A percentile compares a stretch with the other conserved stretches of the same genome.
Evolutionary conservation across 805 yeast genomes (phyloP).

Genomic region (Yamadazyma akitaensis): DNA sequence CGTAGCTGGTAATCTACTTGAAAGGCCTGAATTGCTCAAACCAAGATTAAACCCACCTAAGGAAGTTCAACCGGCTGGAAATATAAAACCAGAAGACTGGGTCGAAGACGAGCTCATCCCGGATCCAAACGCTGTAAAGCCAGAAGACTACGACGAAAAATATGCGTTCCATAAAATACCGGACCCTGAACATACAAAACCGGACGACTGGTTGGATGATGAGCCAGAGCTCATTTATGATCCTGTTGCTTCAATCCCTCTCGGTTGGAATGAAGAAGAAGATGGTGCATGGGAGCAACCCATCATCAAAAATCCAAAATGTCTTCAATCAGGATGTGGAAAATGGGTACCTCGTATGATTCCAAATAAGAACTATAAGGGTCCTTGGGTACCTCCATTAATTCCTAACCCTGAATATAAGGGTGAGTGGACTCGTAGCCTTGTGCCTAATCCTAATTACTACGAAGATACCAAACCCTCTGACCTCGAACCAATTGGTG

Average conservation of each 20-base stretch:
- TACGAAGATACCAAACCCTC: constrained; percentile 57
- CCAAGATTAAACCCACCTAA: constrained; percentile 70
- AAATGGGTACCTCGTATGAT: constrained; percentile 68
- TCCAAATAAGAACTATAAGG: constrained; percentile 67
- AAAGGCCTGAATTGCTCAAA: constrained; percentile 46
- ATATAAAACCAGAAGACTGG: constrained; percentile 77
- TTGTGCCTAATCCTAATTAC: constrained; percentile 67
- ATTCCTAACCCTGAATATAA: constrained; percentile 71
- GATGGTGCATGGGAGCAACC: constrained; percentile 87
- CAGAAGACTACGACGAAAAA: constrained; percentile 80
- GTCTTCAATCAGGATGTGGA: constrained; percentile 73
- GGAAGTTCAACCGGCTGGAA: constrained; percentile 54
- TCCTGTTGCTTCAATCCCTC: constrained; percentile 66
- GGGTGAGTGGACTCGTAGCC: constrained; percentile 75
- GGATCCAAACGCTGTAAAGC: constrained; percentile 62
- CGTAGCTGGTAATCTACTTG: constrained; percentile 64
- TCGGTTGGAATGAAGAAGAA: constrained; percentile 84
- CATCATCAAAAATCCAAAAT: constrained; percentile 66
- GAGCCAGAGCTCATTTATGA: constrained; percentile 58
- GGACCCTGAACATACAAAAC: constrained; percentile 66
- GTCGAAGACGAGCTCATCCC: constrained; percentile 63
- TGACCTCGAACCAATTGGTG: constrained; percentile 66
- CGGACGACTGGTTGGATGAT: constrained; percentile 77
- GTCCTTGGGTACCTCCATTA: constrained; percentile 72
- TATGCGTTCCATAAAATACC: constrained; percentile 56